Percentiles rank a stretch among this genome's conserved stretches.
These are phyloP conservation scores for Phoma sp. DNA, from an alignment of 2,329 filamentous ascomycete genomes.

Conservation along the genomic window DNA sequence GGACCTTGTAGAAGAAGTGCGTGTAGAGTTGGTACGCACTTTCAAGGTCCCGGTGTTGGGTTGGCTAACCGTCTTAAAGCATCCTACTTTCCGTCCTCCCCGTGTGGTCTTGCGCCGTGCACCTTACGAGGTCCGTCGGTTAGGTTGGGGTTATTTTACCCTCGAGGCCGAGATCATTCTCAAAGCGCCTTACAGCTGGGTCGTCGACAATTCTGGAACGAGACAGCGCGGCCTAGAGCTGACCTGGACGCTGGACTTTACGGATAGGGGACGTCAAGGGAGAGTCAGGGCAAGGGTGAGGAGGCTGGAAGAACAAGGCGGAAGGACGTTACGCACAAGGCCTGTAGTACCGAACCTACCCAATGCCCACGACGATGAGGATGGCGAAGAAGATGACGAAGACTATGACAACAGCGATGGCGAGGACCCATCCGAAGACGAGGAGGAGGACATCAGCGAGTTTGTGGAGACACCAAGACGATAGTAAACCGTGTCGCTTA, in stretches of 20 bases:
- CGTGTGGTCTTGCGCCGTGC: constrained; percentile 41
- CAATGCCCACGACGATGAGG: constrained; percentile 20
- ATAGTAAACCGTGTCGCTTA: background rate
- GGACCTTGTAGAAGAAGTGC: constrained; percentile 54
- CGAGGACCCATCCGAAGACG: constrained; percentile 14
- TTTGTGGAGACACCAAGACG: constrained; percentile 21
- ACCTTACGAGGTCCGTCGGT: constrained; percentile 51
- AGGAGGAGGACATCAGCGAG: constrained; percentile 26
- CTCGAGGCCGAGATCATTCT: constrained; percentile 51
- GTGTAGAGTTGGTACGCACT: constrained; percentile 41
- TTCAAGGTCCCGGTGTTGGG: background rate
- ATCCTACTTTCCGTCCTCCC: constrained; percentile 52
- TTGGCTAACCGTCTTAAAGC: constrained; percentile 29
- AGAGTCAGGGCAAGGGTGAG: constrained; percentile 51
- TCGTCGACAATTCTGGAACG: constrained; percentile 47
- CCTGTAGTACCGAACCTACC: background rate
- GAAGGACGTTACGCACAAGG: constrained; percentile 24
- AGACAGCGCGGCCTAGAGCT: constrained; percentile 45
- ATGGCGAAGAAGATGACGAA: constrained; percentile 28
- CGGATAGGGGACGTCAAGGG: constrained; percentile 50
- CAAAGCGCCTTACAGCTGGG: constrained; percentile 54
- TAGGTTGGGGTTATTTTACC: constrained; percentile 54
- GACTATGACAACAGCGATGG: constrained; percentile 17
- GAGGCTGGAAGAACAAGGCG: constrained; percentile 30
- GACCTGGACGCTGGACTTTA: constrained; percentile 53